Evolutionary conservation across 306 rosid species (phyloP).

Genomic region (Acacia melanoxylon): DNA sequence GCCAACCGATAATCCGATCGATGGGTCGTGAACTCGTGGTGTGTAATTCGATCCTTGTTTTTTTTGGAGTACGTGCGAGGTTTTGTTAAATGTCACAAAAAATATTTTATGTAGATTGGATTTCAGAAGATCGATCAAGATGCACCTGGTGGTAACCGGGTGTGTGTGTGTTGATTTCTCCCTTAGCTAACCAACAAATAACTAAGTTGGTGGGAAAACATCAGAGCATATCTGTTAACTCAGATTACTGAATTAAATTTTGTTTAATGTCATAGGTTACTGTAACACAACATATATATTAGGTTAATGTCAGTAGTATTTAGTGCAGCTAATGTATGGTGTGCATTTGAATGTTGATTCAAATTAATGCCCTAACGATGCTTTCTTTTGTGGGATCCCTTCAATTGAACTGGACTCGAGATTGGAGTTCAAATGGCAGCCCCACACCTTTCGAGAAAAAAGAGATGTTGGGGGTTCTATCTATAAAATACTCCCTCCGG

Average conservation of each 20-base stretch:
- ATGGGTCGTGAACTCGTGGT: background rate
- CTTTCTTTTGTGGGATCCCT: background rate
- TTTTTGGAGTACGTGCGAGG: background rate
- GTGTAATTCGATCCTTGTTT: too few species aligned
- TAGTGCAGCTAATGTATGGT: background rate
- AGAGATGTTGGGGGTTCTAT: too few species aligned
- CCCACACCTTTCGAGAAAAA: too few species aligned
- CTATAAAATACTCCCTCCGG: too few species aligned
- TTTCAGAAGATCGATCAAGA: background rate
- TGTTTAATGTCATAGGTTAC: background rate
- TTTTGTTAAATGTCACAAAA: too few species aligned
- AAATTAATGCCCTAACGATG: background rate
- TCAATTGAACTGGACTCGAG: background rate
- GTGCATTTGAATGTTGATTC: background rate
- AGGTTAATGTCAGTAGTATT: background rate
- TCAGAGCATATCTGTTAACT: background rate
- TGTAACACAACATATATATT: background rate
- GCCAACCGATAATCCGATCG: background rate
- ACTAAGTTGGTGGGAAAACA: background rate
- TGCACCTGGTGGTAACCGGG: background rate
- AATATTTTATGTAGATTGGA: too few species aligned
- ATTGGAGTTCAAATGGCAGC: too few species aligned
- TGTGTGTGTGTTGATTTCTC: background rate
- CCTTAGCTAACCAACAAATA: background rate
- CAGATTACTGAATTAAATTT: background rate